Conservation (phyloP, 176 grass and related monocot genomes). For the Aegilops umbellulata region DNA sequence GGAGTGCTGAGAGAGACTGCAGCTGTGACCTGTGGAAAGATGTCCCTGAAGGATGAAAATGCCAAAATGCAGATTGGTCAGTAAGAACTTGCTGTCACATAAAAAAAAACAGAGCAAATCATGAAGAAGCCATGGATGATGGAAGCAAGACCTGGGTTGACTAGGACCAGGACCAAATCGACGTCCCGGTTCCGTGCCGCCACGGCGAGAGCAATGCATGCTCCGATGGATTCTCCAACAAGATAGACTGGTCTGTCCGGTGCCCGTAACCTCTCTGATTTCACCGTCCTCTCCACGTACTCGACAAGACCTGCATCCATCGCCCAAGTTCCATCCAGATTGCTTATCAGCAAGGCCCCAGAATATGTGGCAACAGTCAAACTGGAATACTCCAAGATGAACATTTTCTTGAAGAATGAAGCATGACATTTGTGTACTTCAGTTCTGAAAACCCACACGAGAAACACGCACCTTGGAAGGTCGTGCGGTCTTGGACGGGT, state of each 20-base stretch:
- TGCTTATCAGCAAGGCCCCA: not conserved
- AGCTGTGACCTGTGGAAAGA: constrained; percentile 61
- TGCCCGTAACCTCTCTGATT: constrained; percentile 43
- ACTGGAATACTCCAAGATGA: not conserved
- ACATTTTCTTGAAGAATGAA: not conserved
- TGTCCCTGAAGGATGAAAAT: constrained; percentile 64
- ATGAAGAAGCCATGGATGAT: not conserved
- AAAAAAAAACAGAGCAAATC: not conserved
- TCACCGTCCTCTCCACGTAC: constrained; percentile 68
- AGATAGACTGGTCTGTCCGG: constrained; percentile 68
- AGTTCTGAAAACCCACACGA: not conserved
- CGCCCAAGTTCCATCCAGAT: not conserved
- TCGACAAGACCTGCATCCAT: constrained; percentile 59
- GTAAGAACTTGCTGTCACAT: not conserved
- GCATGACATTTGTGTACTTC: not conserved
- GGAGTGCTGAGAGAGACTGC: constrained; percentile 34
- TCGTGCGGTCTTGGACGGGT: constrained; percentile 70
- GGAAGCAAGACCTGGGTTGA: constrained; percentile 77
- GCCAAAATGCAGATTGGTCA: not conserved
- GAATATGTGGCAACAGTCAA: not conserved
- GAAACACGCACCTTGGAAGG: constrained; percentile 59
- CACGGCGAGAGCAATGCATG: constrained; percentile 78
- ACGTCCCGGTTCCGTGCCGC: constrained; percentile 60
- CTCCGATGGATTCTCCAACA: constrained; percentile 79
- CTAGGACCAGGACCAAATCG: constrained; percentile 72